Evolutionary conservation across 2,329 filamentous ascomycete genomes (phyloP), one percentile per base, ranked within the genome.

Genomic region (Ophiocordyceps camponoti-rufipedis): DNA sequence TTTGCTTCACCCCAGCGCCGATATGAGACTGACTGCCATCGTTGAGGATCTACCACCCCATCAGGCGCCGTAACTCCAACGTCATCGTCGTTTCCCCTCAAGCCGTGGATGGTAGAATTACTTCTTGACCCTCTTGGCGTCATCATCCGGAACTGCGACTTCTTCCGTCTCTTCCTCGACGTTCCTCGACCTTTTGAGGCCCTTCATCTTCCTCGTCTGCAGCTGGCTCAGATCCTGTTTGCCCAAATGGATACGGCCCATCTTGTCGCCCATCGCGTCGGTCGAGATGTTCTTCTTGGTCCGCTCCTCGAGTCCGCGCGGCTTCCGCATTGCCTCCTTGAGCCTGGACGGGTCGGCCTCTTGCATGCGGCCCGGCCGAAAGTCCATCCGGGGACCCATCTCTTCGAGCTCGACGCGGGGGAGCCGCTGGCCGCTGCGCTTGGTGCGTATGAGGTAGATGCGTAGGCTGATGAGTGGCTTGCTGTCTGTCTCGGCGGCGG

Each of bases 171-270:
- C 67, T 14, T 56, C 67, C 4, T 66, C 69, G 44, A 73, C 75
- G 50, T 79, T 79, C 46, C 85, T 76, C 51, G 74, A 78, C 52
- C 91, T 74, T 76, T 96, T 98, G 53, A 98, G 65, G 53, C 88
- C 91, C 78, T 98, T 98, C 88, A 98, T 96, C 78, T 98, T 98
- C 59, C 91, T 80, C 45, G 88, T 93, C 71, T 98, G 91, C 63
- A 98, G 64, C 55, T 82, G 75, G 58, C 71, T 72, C 48, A 98
- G 73, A 66, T 98, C 87, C 66, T 95, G 87, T 68, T 82, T 86
- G 57, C 84, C 86, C 48, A 94, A 65, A 62, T 98, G 91, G 51
- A 98, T 83, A 54, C 87, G 80, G 51, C 89, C 91, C 51, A 96
- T 73, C 80, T 96, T 96, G 66, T 98, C 91, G 60, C 91, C 91